phyloP scores from a whole-genome alignment of 106 monocot genomes.

The Allium fistulosum region DNA sequence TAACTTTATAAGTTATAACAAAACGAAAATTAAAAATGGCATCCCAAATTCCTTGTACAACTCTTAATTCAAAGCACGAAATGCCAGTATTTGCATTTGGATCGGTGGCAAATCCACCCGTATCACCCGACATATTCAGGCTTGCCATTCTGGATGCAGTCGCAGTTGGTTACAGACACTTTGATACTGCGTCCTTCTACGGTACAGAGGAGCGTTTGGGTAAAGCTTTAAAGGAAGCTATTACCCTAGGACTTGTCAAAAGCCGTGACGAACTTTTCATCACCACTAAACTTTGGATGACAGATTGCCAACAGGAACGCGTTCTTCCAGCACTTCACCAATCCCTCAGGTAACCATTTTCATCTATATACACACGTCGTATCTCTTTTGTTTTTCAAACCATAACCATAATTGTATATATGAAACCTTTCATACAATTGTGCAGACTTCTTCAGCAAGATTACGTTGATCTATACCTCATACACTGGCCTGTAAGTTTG shows the following conservation, averaged over 20 bases:
- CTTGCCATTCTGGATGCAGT: constrained; percentile 18
- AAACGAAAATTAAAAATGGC: background rate
- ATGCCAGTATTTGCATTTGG: constrained; percentile 37
- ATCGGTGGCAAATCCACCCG: constrained; percentile 10
- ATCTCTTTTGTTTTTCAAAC: no score
- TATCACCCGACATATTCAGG: background rate
- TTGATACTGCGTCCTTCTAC: constrained; percentile 47
- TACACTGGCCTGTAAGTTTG: constrained; percentile 24
- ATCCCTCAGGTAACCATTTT: constrained; percentile 25
- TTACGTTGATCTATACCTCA: constrained; percentile 43
- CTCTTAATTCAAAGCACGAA: background rate
- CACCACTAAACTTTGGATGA: constrained; percentile 53
- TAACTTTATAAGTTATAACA: background rate
- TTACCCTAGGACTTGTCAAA: constrained; percentile 16
- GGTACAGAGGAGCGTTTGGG: constrained; percentile 38
- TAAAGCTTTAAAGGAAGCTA: constrained; percentile 23
- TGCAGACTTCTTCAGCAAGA: constrained; percentile 32
- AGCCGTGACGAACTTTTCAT: constrained; percentile 48
- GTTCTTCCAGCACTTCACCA: constrained; percentile 34
- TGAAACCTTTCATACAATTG: background rate
- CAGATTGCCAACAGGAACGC: constrained; percentile 21
- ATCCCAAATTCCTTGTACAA: background rate
- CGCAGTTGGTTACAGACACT: constrained; percentile 38
- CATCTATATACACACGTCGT: background rate
- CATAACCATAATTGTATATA: background rate